Evolutionary conservation across 1,284 basidiomycete species (phyloP).

Genomic region (Microbotryum saponariae): DNA sequence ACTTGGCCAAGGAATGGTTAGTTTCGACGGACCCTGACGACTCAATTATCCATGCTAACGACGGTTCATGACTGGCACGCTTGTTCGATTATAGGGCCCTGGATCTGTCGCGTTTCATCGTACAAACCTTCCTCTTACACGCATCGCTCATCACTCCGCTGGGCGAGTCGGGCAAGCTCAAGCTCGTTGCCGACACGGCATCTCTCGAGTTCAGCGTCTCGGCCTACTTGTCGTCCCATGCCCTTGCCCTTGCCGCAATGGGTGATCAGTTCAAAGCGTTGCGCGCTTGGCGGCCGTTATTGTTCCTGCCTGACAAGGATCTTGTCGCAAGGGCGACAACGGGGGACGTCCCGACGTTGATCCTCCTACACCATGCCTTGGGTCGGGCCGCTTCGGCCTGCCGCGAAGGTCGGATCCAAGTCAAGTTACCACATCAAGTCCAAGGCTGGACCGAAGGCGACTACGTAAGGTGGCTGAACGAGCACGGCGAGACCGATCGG

Average conservation of each 20-base stretch:
- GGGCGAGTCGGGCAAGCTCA: conserved; percentile 79
- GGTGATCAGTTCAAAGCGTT: conserved; percentile 36
- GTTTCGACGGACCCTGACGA: conserved; percentile 30
- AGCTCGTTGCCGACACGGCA: conserved; percentile 89
- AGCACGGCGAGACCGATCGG: conserved; percentile 33
- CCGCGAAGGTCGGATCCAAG: conserved; percentile 41
- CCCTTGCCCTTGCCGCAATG: conserved; percentile 25
- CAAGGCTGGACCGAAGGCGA: conserved; percentile 89
- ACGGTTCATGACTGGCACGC: neutral
- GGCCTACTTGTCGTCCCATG: conserved; percentile 35
- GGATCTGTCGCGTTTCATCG: conserved; percentile 45
- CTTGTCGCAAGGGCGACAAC: conserved; percentile 61
- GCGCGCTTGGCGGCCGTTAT: conserved; percentile 55
- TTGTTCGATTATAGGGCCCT: conserved; percentile 23
- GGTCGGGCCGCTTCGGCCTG: conserved; percentile 54
- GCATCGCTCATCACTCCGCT: conserved; percentile 78
- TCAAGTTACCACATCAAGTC: conserved; percentile 72
- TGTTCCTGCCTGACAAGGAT: conserved; percentile 71
- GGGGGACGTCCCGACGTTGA: conserved; percentile 61
- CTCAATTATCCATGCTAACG: neutral
- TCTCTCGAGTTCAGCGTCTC: conserved; percentile 74
- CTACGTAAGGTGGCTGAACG: conserved; percentile 60
- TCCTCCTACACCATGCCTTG: conserved; percentile 82
- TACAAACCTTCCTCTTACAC: conserved; percentile 78
- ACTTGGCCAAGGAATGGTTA: conserved; percentile 63